phyloP scores from a whole-genome alignment of 805 yeast species.

The Kazachstania viticola region DNA sequence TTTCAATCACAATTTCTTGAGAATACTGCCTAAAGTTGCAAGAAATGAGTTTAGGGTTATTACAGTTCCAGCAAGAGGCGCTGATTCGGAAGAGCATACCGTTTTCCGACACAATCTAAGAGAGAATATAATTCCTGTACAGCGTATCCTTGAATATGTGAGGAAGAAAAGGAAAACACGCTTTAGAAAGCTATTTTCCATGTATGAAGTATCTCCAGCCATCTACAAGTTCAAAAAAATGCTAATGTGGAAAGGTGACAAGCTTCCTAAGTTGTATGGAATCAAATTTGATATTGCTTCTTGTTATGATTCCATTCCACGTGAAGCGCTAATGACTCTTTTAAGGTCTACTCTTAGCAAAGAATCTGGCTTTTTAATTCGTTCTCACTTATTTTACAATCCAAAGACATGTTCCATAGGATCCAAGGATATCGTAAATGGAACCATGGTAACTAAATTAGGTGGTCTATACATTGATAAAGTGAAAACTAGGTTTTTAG shows the following conservation, averaged over 20 bases:
- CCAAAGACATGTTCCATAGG: conserved; percentile 10
- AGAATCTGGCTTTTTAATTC: conserved; percentile 22
- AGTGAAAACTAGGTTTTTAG: conserved; percentile 27
- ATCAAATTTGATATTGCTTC: conserved; percentile 66
- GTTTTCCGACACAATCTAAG: conserved; percentile 28
- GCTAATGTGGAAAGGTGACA: conserved; percentile 9
- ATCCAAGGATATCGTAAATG: conserved; percentile 13
- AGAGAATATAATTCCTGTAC: conserved; percentile 34
- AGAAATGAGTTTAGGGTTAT: conserved; percentile 45
- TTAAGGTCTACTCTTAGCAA: conserved; percentile 13
- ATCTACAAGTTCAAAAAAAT: conserved; percentile 30
- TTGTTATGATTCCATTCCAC: conserved; percentile 68
- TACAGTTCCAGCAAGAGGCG: conserved; percentile 39
- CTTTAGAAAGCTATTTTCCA: conserved; percentile 31
- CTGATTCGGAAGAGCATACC: conserved; percentile 23
- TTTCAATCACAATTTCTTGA: conserved; percentile 30
- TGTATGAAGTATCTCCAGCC: conserved; percentile 33
- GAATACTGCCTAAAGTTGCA: conserved; percentile 48
- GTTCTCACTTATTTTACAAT: conserved; percentile 12
- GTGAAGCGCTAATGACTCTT: conserved; percentile 28
- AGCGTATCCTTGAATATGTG: conserved; percentile 27
- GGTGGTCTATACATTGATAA: conserved; percentile 23
- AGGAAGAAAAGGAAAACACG: conserved; percentile 17
- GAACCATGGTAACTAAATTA: conserved; percentile 4
- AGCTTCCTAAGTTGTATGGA: conserved; percentile 33